These are phyloP conservation scores for Ceratocystis papillata DNA, from an alignment of 2,329 filamentous ascomycete genomes.

Conservation along the genomic window DNA sequence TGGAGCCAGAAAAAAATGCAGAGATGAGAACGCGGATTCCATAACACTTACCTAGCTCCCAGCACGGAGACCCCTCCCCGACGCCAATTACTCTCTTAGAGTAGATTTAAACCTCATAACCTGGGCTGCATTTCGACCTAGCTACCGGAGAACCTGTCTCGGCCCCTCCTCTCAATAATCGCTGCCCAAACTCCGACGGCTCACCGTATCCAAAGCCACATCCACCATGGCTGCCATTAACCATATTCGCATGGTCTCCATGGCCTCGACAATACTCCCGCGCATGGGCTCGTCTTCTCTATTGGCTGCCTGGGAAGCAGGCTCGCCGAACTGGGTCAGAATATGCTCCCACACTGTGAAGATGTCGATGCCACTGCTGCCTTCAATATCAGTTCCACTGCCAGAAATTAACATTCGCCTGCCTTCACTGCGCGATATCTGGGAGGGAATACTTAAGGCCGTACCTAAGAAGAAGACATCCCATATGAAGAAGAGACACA, in stretches of 20 bases:
- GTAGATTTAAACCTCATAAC: background rate
- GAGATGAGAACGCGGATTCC: background rate
- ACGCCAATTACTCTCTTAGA: background rate
- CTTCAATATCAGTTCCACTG: slow-evolving; percentile 46
- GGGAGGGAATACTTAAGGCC: slow-evolving; percentile 83
- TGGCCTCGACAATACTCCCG: slow-evolving; percentile 17
- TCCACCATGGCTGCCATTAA: slow-evolving; percentile 11
- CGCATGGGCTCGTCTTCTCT: slow-evolving; percentile 14
- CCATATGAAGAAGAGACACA: slow-evolving; percentile 84
- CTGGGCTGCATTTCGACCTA: background rate
- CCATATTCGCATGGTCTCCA: slow-evolving; percentile 18
- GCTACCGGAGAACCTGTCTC: background rate
- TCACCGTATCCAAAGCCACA: background rate
- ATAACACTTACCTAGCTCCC: background rate
- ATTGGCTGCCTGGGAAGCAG: slow-evolving; percentile 1
- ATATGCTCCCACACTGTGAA: slow-evolving; percentile 18
- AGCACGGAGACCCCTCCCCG: background rate
- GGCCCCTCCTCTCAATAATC: background rate
- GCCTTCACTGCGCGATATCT: slow-evolving; percentile 62
- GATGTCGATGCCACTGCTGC: slow-evolving; percentile 36
- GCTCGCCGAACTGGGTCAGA: slow-evolving; percentile 15
- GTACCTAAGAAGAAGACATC: slow-evolving; percentile 99
- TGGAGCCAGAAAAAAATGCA: slow-evolving; percentile 10
- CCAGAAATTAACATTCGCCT: slow-evolving; percentile 48
- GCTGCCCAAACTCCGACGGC: background rate